Percentiles rank a stretch among this genome's conserved stretches.
phyloP scores from a whole-genome alignment of 1,284 basidiomycete species.

The Pterula multifida region DNA sequence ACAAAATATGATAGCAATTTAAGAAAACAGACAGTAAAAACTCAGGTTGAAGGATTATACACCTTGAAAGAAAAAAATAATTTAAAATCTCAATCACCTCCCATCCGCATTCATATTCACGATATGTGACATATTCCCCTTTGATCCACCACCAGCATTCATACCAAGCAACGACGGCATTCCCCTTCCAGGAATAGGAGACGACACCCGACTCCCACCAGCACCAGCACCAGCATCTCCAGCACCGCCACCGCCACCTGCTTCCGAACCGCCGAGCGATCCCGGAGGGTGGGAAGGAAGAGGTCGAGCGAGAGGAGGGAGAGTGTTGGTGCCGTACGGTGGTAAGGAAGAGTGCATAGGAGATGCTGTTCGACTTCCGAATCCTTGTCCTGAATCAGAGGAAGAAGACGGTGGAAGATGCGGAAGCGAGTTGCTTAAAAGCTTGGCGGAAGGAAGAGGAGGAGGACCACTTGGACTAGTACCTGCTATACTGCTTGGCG shows the following conservation, averaged over 20 bases:
- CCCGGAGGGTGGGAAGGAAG: not conserved
- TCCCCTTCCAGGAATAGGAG: not conserved
- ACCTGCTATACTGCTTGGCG: conserved; percentile 11
- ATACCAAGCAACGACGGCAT: not conserved
- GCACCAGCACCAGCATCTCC: not conserved
- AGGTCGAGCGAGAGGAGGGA: not conserved
- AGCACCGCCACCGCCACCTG: not conserved
- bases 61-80: too few relatives aligned
- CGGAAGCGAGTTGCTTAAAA: conserved; percentile 12
- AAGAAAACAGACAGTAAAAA: too few relatives aligned
- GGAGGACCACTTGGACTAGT: conserved; percentile 16
- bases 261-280: not conserved
- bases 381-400: conserved; percentile 3
- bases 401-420: conserved; percentile 13
- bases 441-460: conserved; percentile 16
- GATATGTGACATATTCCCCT: too few relatives aligned
- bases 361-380: not conserved
- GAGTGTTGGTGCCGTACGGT: not conserved
- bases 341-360: not conserved
- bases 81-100: too few relatives aligned
- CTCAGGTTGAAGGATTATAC: too few relatives aligned
- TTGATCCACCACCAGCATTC: not conserved
- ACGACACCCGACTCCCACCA: not conserved
- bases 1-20: too few relatives aligned
- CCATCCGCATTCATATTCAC: too few relatives aligned